These are phyloP conservation scores for Termitomyces sp. DNA, from an alignment of 1,284 basidiomycete species.

Conservation along the genomic window DNA sequence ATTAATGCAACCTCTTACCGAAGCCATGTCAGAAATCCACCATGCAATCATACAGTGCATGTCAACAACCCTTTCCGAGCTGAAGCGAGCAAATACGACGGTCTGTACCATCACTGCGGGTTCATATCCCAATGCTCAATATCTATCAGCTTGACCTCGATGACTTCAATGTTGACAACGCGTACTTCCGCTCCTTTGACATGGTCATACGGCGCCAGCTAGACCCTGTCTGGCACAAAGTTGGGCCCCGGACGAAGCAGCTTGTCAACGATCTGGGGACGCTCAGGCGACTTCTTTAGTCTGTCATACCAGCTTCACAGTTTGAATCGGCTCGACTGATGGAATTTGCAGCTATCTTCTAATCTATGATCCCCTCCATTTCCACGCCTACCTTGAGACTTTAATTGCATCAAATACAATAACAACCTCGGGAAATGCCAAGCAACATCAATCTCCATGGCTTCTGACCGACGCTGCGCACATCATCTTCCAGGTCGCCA, in stretches of 20 bases:
- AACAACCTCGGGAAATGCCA: slow-evolving; percentile 42
- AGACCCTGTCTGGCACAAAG: slow-evolving; percentile 95
- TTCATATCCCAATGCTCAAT: background rate
- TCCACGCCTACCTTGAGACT: slow-evolving; percentile 90
- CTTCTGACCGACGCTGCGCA: slow-evolving; percentile 88
- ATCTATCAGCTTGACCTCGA: slow-evolving; percentile 81
- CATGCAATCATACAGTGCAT: slow-evolving; percentile 93
- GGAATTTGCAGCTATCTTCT: slow-evolving; percentile 68
- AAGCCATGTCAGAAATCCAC: slow-evolving; percentile 89
- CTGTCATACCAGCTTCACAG: slow-evolving; percentile 24
- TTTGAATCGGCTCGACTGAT: background rate
- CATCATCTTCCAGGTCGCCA: slow-evolving; percentile 81
- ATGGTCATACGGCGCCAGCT: slow-evolving; percentile 84
- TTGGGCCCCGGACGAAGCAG: slow-evolving; percentile 88
- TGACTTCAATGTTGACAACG: slow-evolving; percentile 89
- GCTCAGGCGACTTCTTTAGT: slow-evolving; percentile 82
- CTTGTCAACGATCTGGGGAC: slow-evolving; percentile 87
- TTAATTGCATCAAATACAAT: slow-evolving; percentile 74
- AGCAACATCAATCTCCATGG: slow-evolving; percentile 76
- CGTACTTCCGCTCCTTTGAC: slow-evolving; percentile 94
- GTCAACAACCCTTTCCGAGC: slow-evolving; percentile 84
- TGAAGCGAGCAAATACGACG: slow-evolving; percentile 83
- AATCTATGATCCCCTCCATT: slow-evolving; percentile 88
- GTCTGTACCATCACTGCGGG: slow-evolving; percentile 36
- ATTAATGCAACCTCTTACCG: slow-evolving; percentile 83